Evolutionary conservation across 352 stramenopile species (phyloP), one percentile per base, ranked within the genome.

Genomic region (Thraustochytrium striatum): DNA sequence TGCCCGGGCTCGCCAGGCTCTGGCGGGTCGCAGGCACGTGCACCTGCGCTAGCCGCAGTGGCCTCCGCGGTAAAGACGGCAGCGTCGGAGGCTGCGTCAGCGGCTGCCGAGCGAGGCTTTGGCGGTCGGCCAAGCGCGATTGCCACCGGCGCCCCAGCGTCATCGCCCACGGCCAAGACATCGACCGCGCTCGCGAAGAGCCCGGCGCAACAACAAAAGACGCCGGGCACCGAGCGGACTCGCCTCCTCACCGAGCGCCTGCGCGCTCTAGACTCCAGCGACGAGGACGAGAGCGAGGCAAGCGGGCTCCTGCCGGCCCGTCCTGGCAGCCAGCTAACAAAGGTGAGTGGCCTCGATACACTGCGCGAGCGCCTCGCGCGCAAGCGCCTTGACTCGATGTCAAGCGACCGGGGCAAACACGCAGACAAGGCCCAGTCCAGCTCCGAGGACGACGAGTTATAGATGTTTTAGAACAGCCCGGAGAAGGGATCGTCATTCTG

Each of bases 341-440:
- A 70, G 7, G 30, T 75, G 1, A 65, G 36, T 19, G 65, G 65
- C 7, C 43, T 75, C 32, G 65, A 75, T 30, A 32, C 65, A 11
- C 32, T 75, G 11, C 65, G 65, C n/a, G 65, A 75, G 52, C 21
- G 65, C 1, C 52, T 75, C 61, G 52, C 52, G 59, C 59, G 53
- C 19, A 33, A 38, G 0, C 59, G 59, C 25, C 59, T 70, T n/a
- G 59, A 47, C 39, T 5, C 39, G 5, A 13, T 13, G 39, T 47
- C 39, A 13, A 47, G 39, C 39, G 39, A 47, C 39, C 5, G 13
- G 39, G 39, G 5, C 39, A 47, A 47, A 21, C n/a, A 16, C 47
- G 32, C 53, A 19, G 53, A 70, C 30, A 9, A 52, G 41, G 28
- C 44, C 1, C 41, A 25, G 0, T 70, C 59, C 8, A 25, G 35